phyloP scores from a whole-genome alignment of 108 stramenopile species.

The Skeletonema menzelii region DNA sequence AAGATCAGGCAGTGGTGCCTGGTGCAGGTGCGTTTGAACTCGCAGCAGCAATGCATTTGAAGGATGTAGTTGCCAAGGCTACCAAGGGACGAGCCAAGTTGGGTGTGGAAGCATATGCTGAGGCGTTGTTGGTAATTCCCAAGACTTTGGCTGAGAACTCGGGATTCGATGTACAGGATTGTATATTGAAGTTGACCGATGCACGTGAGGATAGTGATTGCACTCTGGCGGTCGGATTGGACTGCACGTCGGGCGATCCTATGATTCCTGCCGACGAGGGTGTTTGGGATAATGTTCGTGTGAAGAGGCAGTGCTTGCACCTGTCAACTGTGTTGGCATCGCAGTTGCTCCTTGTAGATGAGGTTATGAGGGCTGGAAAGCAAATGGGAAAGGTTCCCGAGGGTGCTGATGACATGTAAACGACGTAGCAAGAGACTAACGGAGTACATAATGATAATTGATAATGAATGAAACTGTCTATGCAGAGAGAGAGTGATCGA shows the following conservation, averaged over 20 bases:
- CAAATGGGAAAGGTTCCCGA: constrained; percentile 88
- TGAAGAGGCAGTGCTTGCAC: constrained; percentile 95
- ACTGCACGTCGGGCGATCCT: constrained; percentile 91
- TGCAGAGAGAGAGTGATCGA: neutral
- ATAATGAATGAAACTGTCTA: neutral
- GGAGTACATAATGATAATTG: neutral
- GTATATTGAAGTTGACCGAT: constrained; percentile 88
- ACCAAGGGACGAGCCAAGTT: constrained; percentile 93
- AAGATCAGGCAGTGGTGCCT: constrained; percentile 93
- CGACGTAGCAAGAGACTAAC: neutral
- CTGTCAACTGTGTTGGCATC: constrained; percentile 95
- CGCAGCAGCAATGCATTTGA: constrained; percentile 80
- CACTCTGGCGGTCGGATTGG: constrained; percentile 86
- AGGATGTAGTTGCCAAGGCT: constrained; percentile 52
- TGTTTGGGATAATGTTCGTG: constrained; percentile 96
- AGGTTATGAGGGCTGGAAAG: constrained; percentile 98
- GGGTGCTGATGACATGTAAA: constrained; percentile 36
- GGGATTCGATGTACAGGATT: constrained; percentile 96
- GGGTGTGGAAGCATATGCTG: constrained; percentile 96
- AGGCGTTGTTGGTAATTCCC: constrained; percentile 95
- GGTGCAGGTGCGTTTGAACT: constrained; percentile 98
- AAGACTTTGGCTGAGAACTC: constrained; percentile 98
- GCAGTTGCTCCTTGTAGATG: constrained; percentile 97
- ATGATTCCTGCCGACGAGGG: constrained; percentile 94
- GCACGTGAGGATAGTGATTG: constrained; percentile 66